Evolutionary conservation across 768 basidiomycete genomes (phyloP).

Genomic region (Russula sp.): DNA sequence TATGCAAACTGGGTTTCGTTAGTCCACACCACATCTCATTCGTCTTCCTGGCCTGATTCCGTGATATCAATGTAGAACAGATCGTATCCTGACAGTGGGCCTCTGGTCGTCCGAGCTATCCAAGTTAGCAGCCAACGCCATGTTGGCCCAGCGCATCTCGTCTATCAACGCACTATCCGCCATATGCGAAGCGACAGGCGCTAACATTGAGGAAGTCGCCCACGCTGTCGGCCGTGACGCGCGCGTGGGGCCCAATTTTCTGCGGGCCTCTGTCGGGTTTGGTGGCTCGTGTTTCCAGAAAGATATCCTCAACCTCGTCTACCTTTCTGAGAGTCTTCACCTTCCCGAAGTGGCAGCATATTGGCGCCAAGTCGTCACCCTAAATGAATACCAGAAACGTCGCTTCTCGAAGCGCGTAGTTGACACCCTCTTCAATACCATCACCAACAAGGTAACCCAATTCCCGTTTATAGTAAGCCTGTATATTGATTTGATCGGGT

Average conservation of each 20-base stretch:
- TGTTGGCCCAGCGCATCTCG: constrained; percentile 99
- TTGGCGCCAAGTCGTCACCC: constrained; percentile 95
- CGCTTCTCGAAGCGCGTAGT: constrained; percentile 96
- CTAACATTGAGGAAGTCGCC: constrained; percentile 97
- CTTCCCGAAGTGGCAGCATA: constrained; percentile 96
- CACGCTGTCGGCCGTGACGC: constrained; percentile 91
- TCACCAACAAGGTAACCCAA: constrained; percentile 77
- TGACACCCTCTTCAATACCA: constrained; percentile 97
- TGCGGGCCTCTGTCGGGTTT: constrained; percentile 94
- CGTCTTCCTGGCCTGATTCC: neutral
- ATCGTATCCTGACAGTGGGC: constrained; percentile 88
- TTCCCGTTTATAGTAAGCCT: neutral
- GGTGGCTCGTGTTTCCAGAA: constrained; percentile 99
- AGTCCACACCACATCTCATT: constrained; percentile 36
- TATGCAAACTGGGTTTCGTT: constrained; percentile 97
- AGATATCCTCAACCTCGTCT: constrained; percentile 98
- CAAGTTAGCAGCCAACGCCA: constrained; percentile 98
- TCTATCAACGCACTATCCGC: constrained; percentile 97
- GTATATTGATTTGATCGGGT: neutral
- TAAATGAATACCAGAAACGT: constrained; percentile 98
- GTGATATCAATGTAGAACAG: constrained; percentile 44
- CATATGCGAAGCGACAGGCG: constrained; percentile 98
- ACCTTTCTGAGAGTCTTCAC: constrained; percentile 91
- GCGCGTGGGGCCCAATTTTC: constrained; percentile 92
- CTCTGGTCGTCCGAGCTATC: constrained; percentile 98